Conservation (phyloP, 83 land plant genomes). For the Larix sibirica region DNA sequence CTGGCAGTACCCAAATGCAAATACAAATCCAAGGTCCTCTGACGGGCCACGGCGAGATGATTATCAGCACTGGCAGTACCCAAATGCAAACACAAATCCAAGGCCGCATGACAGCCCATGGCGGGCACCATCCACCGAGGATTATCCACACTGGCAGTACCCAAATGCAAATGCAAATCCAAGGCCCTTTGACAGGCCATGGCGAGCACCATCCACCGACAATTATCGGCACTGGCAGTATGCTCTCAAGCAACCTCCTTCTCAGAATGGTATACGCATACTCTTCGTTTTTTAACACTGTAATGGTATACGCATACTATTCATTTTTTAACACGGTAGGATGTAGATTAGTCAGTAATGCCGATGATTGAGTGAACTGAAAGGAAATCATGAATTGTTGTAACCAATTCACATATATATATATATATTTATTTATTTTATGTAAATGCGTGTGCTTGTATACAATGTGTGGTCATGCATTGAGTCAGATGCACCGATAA, state of each 20-base stretch:
- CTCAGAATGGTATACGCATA: conserved; percentile 28
- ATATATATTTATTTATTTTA: too few relatives aligned
- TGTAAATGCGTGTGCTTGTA: too few relatives aligned
- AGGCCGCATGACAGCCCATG: not conserved
- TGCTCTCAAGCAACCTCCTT: conserved; percentile 28
- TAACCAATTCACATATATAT: too few relatives aligned
- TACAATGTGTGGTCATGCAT: too few relatives aligned
- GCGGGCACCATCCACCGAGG: conserved; percentile 24
- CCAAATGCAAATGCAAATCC: not conserved
- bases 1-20: conserved; percentile 6
- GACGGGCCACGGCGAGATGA: conserved; percentile 3
- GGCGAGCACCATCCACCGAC: conserved; percentile 18
- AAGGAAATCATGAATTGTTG: too few relatives aligned
- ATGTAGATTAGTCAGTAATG: too few relatives aligned
- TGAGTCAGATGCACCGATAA: too few relatives aligned
- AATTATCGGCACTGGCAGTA: conserved; percentile 54
- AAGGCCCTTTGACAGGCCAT: not conserved
- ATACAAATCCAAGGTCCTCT: not conserved
- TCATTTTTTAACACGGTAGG: too few relatives aligned
- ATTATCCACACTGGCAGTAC: conserved; percentile 44
- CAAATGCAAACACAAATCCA: not conserved
- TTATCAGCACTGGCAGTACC: not conserved
- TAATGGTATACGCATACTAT: conserved; percentile 23
- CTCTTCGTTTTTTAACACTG: too few relatives aligned
- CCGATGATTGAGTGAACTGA: too few relatives aligned